Percentiles rank a stretch among this genome's conserved stretches.
Conservation (phyloP, 148 eudicot species). For the Polygonum aviculare region DNA sequence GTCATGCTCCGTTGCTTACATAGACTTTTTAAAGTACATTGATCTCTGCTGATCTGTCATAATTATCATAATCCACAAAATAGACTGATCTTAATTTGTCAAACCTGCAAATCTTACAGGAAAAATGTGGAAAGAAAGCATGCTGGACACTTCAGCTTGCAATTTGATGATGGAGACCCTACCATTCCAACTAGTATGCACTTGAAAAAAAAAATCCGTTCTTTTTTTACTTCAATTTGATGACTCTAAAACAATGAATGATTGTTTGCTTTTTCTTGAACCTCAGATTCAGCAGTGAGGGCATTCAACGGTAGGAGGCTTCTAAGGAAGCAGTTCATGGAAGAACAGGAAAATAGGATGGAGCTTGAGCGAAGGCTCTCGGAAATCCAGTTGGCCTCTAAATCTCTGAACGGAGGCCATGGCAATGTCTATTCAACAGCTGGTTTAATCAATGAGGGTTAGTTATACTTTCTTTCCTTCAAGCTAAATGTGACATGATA, state of each 20-base stretch:
- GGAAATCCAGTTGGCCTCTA: constrained; percentile 32
- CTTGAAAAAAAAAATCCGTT: neutral
- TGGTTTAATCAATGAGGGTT: constrained; percentile 1
- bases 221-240: neutral
- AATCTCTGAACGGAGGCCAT: neutral
- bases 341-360: neutral
- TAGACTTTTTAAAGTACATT: neutral
- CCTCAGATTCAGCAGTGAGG: neutral
- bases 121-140: neutral
- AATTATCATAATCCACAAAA: neutral
- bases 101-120: neutral
- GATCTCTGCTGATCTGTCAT: neutral
- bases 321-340: constrained; percentile 1
- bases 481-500: neutral
- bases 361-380: constrained; percentile 17
- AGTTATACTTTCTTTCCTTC: neutral
- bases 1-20: neutral
- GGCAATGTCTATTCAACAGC: neutral
- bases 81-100: neutral
- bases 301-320: neutral
- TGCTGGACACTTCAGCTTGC: neutral
- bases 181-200: constrained; percentile 5
- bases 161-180: constrained; percentile 3
- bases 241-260: neutral
- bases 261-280: no score